A percentile compares a stretch with the other conserved stretches of the same genome.
phyloP scores from a whole-genome alignment of 2,329 filamentous ascomycete genomes.

The Cladobotryum mycophilum region DNA sequence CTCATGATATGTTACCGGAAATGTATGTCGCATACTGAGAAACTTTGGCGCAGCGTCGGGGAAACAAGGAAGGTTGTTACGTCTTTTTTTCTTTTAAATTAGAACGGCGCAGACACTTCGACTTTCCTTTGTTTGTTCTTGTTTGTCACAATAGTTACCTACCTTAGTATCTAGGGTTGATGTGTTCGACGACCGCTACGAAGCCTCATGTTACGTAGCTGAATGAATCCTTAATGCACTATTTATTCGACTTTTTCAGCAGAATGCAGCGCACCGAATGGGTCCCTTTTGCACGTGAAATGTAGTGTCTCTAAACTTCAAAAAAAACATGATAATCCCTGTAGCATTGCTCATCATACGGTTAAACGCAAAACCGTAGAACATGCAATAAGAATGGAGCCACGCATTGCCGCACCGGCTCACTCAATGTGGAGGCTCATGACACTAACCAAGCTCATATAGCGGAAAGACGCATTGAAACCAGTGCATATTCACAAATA shows the following conservation, averaged over 20 bases:
- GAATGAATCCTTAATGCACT: slow-evolving; percentile 31
- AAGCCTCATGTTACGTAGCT: slow-evolving; percentile 33
- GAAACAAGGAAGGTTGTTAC: slow-evolving; percentile 30
- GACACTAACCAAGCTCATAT: too few species aligned
- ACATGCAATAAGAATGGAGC: too few species aligned
- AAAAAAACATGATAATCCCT: too few species aligned
- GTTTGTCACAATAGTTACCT: slow-evolving; percentile 29
- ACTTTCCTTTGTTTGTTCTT: slow-evolving; percentile 33
- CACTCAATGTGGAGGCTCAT: too few species aligned
- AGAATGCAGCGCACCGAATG: not conserved
- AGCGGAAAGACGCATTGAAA: too few species aligned
- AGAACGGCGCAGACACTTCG: slow-evolving; percentile 35
- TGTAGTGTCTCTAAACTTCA: too few species aligned
- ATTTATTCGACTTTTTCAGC: not conserved
- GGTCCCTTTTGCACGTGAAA: too few species aligned
- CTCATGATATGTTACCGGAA: slow-evolving; percentile 28
- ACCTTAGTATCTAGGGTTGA: slow-evolving; percentile 23
- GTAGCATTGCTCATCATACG: too few species aligned
- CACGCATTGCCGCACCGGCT: too few species aligned
- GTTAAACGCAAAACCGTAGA: too few species aligned
- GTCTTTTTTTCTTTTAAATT: slow-evolving; percentile 32
- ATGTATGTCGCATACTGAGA: slow-evolving; percentile 28
- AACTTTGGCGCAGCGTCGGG: slow-evolving; percentile 23
- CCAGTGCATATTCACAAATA: too few species aligned
- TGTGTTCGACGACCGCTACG: slow-evolving; percentile 33